A percentile compares a stretch with the other conserved stretches of the same genome.
Conservation (phyloP, 129 eudicot species). For the Lonicera japonica region DNA sequence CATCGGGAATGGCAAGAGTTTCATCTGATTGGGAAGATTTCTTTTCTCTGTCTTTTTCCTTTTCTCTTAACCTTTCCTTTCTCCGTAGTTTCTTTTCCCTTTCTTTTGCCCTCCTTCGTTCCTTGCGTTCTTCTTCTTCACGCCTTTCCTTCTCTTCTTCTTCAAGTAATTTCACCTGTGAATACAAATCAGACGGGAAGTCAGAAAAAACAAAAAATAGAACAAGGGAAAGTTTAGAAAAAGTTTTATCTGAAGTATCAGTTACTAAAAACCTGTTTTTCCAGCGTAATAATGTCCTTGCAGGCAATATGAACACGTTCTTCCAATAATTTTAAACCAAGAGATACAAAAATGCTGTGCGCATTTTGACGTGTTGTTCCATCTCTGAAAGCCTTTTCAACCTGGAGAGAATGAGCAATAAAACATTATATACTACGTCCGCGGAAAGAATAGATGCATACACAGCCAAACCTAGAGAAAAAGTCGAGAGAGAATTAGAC, state of each 20-base stretch:
- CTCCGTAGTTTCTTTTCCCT: conserved; percentile 87
- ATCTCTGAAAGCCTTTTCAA: conserved; percentile 97
- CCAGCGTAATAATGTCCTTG: conserved; percentile 84
- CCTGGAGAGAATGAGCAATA: conserved; percentile 36
- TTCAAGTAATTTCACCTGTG: conserved; percentile 85
- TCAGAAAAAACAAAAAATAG: conserved; percentile 3
- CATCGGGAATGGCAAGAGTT: conserved; percentile 15
- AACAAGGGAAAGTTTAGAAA: neutral
- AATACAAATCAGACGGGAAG: conserved; percentile 12
- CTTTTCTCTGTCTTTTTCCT: conserved; percentile 63
- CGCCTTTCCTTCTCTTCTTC: conserved; percentile 98
- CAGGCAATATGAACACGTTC: conserved; percentile 88
- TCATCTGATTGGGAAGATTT: conserved; percentile 33
- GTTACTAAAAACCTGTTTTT: conserved; percentile 59
- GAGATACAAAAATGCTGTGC: conserved; percentile 92
- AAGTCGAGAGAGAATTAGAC: neutral
- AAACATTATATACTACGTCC: conserved; percentile 5
- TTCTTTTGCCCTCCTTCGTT: conserved; percentile 74
- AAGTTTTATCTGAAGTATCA: neutral
- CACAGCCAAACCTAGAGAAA: neutral
- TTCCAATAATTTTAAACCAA: conserved; percentile 79
- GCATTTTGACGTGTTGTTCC: conserved; percentile 99
- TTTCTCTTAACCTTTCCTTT: conserved; percentile 79
- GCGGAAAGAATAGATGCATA: neutral
- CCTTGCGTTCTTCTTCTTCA: conserved; percentile 92